Conservation (phyloP, 2,329 filamentous ascomycete species). For the Aspergillus glaucus region DNA sequence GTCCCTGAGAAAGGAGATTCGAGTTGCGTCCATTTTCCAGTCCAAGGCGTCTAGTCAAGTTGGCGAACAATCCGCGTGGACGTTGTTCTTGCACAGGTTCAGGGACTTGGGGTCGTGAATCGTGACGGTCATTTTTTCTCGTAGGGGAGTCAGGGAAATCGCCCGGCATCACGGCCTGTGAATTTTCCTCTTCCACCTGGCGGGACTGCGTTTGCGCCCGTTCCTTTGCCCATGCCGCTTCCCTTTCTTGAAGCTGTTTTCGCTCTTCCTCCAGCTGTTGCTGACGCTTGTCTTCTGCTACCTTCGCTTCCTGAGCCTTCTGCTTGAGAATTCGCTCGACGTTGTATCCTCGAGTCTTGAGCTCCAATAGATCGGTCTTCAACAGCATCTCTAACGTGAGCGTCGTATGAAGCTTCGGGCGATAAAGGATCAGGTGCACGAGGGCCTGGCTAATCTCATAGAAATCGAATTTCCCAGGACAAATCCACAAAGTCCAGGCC, state of each 20-base stretch:
- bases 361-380: constrained; percentile 71
- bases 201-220: constrained; percentile 22
- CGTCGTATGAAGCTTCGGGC: constrained; percentile 81
- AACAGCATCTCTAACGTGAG: constrained; percentile 88
- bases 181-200: constrained; percentile 26
- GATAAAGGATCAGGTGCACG: constrained; percentile 69
- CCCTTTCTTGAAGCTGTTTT: constrained; percentile 58
- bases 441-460: constrained; percentile 90
- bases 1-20: constrained; percentile 14
- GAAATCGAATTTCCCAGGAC: constrained; percentile 66
- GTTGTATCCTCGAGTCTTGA: constrained; percentile 88
- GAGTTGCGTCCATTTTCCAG: constrained; percentile 48
- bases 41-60: constrained; percentile 61
- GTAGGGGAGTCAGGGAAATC: constrained; percentile 64
- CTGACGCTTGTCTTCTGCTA: constrained; percentile 76
- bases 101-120: constrained; percentile 17
- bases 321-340: constrained; percentile 87
- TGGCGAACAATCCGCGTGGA: constrained; percentile 58
- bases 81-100: constrained; percentile 37
- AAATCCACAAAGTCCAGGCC: constrained; percentile 68
- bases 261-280: constrained; percentile 67
- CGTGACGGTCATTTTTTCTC: constrained; percentile 22
- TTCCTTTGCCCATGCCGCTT: constrained; percentile 43
- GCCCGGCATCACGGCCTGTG: constrained; percentile 60
- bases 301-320: constrained; percentile 78